Conservation (phyloP, 163 green algal genomes). For the Scenedesmus sp. region DNA sequence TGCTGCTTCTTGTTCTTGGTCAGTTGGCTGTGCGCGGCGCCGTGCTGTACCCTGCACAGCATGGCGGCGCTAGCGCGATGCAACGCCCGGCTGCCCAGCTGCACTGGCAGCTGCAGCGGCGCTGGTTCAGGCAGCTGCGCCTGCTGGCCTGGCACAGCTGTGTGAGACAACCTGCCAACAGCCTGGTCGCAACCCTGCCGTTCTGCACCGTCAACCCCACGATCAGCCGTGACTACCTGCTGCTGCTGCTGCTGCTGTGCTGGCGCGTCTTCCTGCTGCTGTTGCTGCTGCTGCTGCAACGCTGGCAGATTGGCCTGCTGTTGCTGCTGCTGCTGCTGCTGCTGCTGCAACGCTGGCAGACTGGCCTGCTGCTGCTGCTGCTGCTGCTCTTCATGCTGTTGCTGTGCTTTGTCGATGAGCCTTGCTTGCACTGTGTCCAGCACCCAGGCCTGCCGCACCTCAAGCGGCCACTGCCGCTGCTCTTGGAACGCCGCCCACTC, state of each 20-base stretch:
- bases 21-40: background rate
- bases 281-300: background rate
- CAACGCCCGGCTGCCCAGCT: background rate
- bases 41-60: background rate
- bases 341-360: background rate
- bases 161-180: background rate
- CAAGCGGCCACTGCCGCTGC: conserved; percentile 23
- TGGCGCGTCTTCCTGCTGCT: conserved; percentile 12
- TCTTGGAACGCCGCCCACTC: conserved; percentile 41
- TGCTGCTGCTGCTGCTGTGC: background rate
- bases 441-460: background rate
- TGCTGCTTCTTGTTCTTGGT: conserved; percentile 13
- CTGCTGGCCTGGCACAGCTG: background rate
- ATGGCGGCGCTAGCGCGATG: background rate
- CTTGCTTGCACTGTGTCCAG: background rate
- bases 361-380: no score
- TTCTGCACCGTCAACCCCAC: background rate
- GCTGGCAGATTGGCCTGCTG: background rate
- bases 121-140: background rate
- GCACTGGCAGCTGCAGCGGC: background rate
- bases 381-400: conserved; percentile 24
- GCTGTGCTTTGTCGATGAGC: background rate
- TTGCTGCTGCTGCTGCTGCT: background rate
- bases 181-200: background rate
- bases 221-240: background rate